Evolutionary conservation across 176 grass and related monocot species (phyloP), one percentile per base, ranked within the genome.

Genomic region (Paspalum notatum): DNA sequence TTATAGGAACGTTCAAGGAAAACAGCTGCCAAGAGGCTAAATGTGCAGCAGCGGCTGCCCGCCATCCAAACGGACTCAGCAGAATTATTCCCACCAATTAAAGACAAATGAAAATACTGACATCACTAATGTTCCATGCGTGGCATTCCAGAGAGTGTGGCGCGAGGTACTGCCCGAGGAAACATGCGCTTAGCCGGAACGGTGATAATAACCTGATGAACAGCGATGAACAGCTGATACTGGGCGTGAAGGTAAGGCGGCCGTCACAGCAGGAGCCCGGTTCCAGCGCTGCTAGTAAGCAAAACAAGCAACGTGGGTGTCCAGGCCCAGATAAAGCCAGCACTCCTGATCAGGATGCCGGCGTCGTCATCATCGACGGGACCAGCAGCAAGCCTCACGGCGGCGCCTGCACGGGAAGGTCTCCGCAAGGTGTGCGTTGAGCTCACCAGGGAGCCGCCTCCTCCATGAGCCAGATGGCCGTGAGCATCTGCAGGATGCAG

Each of bases 161-260:
- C n/a, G n/a, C n/a, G n/a, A n/a, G n/a, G n/a, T n/a, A n/a, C n/a
- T n/a, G n/a, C n/a, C n/a, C n/a, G n/a, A n/a, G n/a, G n/a, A n/a
- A n/a, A n/a, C n/a, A n/a, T n/a, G n/a, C n/a, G n/a, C n/a, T n/a
- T n/a, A n/a, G n/a, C n/a, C n/a, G n/a, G n/a, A n/a, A n/a, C n/a
- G n/a, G n/a, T n/a, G n/a, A n/a, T n/a, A n/a, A 13, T 67, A 67
- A 72, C 0, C 38, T 0, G 16, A 4, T 5, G 17, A 7, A n/a
- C n/a, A n/a, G 21, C 6, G 3, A 52, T 51, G n/a, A 49, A 68
- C 72, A 99, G 96, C 86, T 99, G 81, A 99, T 99, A 82, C 82
- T 88, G 16, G 96, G 92, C 14, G 84, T 95, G 76, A 99, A 99
- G 79, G 90, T 93, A 13, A 82, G 86, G 62, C 77, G 41, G n/a